Percentiles rank a stretch among this genome's conserved stretches.
Conservation (phyloP, 345 rosid genomes). For the Sonneratia caseolaris region DNA sequence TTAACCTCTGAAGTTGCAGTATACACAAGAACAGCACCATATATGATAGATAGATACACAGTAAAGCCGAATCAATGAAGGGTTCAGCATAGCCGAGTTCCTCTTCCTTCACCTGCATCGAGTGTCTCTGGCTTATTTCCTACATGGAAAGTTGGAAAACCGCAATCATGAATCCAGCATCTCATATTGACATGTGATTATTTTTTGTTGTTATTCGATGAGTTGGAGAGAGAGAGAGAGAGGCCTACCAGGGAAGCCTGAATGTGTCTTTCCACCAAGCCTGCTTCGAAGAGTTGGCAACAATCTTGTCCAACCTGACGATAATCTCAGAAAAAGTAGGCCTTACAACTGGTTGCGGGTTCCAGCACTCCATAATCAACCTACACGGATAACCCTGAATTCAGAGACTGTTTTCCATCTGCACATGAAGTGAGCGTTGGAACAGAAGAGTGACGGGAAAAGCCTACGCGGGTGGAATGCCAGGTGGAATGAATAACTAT, state of each 20-base stretch:
- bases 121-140: neutral
- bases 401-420: neutral
- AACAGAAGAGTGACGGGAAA: neutral
- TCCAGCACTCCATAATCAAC: constrained; percentile 92
- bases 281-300: constrained; percentile 60
- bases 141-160: neutral
- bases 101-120: neutral
- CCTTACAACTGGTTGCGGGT: constrained; percentile 41
- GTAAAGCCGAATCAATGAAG: neutral
- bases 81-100: neutral
- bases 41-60: neutral
- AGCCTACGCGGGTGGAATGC: neutral
- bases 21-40: neutral
- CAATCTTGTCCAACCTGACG: constrained; percentile 63
- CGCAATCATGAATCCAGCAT: neutral
- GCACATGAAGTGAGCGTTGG: too few relatives aligned
- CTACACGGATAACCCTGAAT: constrained; percentile 17
- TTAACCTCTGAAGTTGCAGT: neutral
- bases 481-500: neutral
- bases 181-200: neutral
- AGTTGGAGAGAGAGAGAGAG: too few relatives aligned
- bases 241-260: constrained; percentile 86
- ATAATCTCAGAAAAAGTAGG: constrained; percentile 81
- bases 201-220: too few relatives aligned
- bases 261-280: constrained; percentile 97